These are phyloP conservation scores for Maudiozyma humilis DNA, from an alignment of 1,139 yeast genomes.

Conservation along the genomic window DNA sequence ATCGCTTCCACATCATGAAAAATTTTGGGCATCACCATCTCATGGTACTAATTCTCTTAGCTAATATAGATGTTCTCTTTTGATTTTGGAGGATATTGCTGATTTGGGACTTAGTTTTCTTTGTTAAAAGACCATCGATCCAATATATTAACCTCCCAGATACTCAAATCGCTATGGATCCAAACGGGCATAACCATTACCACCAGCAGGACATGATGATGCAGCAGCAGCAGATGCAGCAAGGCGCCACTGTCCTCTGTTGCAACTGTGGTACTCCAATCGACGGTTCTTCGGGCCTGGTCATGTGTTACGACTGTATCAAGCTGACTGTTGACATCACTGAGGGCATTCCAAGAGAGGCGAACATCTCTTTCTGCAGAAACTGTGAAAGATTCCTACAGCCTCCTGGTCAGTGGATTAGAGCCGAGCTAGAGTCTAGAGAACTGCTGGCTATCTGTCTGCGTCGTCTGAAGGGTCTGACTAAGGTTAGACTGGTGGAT, in stretches of 20 bases:
- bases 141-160: no score
- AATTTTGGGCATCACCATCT: not conserved
- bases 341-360: constrained; percentile 92
- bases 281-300: constrained; percentile 90
- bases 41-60: no score
- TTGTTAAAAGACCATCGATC: no score
- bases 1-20: not conserved
- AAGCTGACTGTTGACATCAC: constrained; percentile 90
- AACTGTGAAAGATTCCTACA: constrained; percentile 93
- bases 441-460: constrained; percentile 86
- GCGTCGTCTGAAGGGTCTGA: constrained; percentile 79
- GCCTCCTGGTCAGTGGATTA: constrained; percentile 91
- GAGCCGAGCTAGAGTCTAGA: constrained; percentile 84
- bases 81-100: no score
- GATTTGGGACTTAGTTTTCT: no score
- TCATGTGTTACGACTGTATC: constrained; percentile 97
- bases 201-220: constrained; percentile 12
- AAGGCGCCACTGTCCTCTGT: constrained; percentile 85
- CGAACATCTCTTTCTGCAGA: constrained; percentile 86
- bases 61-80: no score
- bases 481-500: constrained; percentile 81
- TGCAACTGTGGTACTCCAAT: constrained; percentile 98
- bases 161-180: constrained; percentile 16
- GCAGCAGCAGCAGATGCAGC: constrained; percentile 15
- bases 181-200: constrained; percentile 17